Percentiles rank a stretch among this genome's conserved stretches.
Conservation (phyloP, 768 basidiomycete species). For the Mycena indigotica region DNA sequence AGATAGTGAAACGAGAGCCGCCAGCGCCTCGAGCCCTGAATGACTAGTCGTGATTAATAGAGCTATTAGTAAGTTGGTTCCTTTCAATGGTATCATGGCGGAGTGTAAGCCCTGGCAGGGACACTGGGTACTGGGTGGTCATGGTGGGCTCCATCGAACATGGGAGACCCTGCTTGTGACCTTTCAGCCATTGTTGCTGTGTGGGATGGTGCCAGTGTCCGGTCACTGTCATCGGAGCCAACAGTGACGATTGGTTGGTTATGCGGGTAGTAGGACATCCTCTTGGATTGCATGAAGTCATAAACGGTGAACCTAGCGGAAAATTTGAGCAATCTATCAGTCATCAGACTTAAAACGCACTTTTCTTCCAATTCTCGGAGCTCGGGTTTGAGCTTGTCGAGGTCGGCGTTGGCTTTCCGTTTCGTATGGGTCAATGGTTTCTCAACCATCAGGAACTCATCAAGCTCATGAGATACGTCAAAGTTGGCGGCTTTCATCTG, state of each 20-base stretch:
- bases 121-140: conserved; percentile 24
- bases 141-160: conserved; percentile 34
- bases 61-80: conserved; percentile 11
- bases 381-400: conserved; percentile 89
- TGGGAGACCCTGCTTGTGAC: conserved; percentile 49
- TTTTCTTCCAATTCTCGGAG: conserved; percentile 92
- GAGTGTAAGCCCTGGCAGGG: conserved; percentile 3
- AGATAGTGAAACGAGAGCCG: conserved; percentile 9
- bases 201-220: conserved; percentile 44
- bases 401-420: conserved; percentile 83
- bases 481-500: conserved; percentile 98
- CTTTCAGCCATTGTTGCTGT: conserved; percentile 52
- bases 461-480: conserved; percentile 94
- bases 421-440: conserved; percentile 96
- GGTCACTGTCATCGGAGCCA: conserved; percentile 45
- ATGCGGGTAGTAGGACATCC: conserved; percentile 87
- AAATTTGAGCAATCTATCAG: not conserved
- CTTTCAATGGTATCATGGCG: conserved; percentile 8
- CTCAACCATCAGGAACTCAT: conserved; percentile 96
- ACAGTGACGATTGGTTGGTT: conserved; percentile 62
- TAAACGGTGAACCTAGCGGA: conserved; percentile 79
- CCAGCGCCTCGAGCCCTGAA: conserved; percentile 14
- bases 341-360: conserved; percentile 43
- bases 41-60: conserved; percentile 7
- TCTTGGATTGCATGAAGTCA: conserved; percentile 72